phyloP scores from a whole-genome alignment of 2,329 filamentous ascomycete genomes.

The Xylaria sp. region DNA sequence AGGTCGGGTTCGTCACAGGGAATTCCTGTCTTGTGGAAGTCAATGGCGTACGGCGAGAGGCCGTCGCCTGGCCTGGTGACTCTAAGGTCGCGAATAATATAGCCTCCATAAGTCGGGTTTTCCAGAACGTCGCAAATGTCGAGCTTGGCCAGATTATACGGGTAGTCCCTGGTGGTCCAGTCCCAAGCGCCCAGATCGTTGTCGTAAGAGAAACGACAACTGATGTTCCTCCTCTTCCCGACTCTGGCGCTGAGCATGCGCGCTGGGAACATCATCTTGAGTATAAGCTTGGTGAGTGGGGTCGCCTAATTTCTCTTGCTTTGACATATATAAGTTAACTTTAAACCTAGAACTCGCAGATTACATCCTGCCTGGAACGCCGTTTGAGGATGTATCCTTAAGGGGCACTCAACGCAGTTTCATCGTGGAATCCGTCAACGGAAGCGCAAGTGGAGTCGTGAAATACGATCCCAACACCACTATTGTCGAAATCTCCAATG shows the following conservation, averaged over 20 bases:
- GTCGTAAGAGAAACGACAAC: constrained; percentile 68
- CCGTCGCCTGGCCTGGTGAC: constrained; percentile 62
- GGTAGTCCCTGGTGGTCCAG: constrained; percentile 66
- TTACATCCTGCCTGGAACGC: constrained; percentile 75
- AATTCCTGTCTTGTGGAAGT: constrained; percentile 55
- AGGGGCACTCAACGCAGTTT: constrained; percentile 71
- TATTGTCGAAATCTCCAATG: constrained; percentile 53
- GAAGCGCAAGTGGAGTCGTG: constrained; percentile 57
- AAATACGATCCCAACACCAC: constrained; percentile 56
- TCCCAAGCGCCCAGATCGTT: constrained; percentile 68
- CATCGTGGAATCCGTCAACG: constrained; percentile 66
- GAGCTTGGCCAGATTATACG: constrained; percentile 74
- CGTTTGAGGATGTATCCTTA: constrained; percentile 72
- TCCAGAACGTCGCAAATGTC: constrained; percentile 78
- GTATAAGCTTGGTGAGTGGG: constrained; percentile 44
- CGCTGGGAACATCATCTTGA: constrained; percentile 48
- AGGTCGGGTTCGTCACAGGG: constrained; percentile 47
- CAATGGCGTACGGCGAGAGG: constrained; percentile 54
- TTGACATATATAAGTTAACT: constrained; percentile 25
- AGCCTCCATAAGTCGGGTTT: constrained; percentile 76
- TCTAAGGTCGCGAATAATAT: constrained; percentile 73
- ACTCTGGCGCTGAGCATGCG: constrained; percentile 45
- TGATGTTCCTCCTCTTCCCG: constrained; percentile 48
- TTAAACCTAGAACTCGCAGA: constrained; percentile 67
- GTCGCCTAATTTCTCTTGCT: not conserved